These are phyloP conservation scores for Ophiostoma angusticollis DNA, from an alignment of 2,329 filamentous ascomycete species.

Conservation along the genomic window DNA sequence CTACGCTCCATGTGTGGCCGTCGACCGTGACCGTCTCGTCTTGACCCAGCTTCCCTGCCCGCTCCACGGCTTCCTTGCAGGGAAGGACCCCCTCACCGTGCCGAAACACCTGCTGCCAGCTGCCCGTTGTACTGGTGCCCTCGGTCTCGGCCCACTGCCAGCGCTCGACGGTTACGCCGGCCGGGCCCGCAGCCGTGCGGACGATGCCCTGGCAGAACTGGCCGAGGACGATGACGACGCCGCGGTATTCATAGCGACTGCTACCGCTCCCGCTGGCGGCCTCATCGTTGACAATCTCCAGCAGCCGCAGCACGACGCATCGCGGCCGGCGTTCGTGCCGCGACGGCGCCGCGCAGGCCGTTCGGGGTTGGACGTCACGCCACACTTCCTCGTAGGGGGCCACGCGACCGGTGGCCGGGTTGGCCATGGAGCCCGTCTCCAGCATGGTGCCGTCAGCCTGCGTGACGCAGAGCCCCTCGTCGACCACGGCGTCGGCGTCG, in stretches of 20 bases:
- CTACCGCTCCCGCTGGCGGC: slow-evolving; percentile 18
- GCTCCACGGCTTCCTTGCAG: neutral
- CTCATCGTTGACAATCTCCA: too few relatives aligned
- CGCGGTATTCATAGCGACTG: too few relatives aligned
- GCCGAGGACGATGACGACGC: slow-evolving; percentile 41
- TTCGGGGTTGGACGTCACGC: slow-evolving; percentile 28
- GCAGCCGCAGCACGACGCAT: slow-evolving; percentile 30
- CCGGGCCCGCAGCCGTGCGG: slow-evolving; percentile 28
- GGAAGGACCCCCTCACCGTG: slow-evolving; percentile 6
- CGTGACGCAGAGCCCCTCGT: slow-evolving; percentile 44
- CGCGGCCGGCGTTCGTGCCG: slow-evolving; percentile 4
- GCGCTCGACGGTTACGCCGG: slow-evolving; percentile 36
- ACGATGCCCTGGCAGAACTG: slow-evolving; percentile 43
- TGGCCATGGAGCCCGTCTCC: slow-evolving; percentile 48
- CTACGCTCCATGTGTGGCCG: slow-evolving; percentile 1
- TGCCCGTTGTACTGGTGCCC: neutral
- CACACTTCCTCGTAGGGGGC: slow-evolving; percentile 56
- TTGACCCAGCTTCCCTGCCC: neutral
- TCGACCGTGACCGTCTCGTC: neutral
- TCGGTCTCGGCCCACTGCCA: slow-evolving; percentile 31
- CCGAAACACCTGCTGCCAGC: slow-evolving; percentile 4
- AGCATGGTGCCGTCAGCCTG: slow-evolving; percentile 29
- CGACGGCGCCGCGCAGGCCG: slow-evolving; percentile 9
- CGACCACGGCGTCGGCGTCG: slow-evolving; percentile 27
- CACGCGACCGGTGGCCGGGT: slow-evolving; percentile 37